These are phyloP conservation scores for Aschersonia sp. DNA, from an alignment of 2,329 filamentous ascomycete genomes.

Conservation along the genomic window DNA sequence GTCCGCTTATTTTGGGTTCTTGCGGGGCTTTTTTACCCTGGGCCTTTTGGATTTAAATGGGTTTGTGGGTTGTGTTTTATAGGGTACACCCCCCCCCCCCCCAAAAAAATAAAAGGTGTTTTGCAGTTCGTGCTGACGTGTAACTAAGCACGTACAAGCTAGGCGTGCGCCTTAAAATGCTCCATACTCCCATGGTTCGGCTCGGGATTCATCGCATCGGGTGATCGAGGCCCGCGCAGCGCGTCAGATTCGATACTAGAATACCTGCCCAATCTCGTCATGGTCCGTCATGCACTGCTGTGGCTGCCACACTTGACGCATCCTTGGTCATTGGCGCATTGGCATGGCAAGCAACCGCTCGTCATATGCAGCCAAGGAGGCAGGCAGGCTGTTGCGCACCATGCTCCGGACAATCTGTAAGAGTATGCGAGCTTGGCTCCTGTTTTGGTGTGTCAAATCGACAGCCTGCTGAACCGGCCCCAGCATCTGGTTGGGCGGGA, in stretches of 20 bases:
- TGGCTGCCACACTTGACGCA: neutral
- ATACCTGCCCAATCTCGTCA: neutral
- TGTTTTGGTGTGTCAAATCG: neutral
- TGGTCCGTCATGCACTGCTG: neutral
- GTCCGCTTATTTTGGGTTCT: too few species aligned
- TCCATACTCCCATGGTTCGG: neutral
- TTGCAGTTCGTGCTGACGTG: too few species aligned
- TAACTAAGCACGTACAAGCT: neutral
- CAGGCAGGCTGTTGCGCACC: neutral
- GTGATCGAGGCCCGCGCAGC: slow-evolving; percentile 1
- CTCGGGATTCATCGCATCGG: neutral
- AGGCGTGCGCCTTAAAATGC: neutral
- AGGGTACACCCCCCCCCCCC: too few species aligned
- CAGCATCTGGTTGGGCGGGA: neutral
- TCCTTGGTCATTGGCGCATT: neutral
- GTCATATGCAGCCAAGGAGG: neutral
- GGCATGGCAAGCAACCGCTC: neutral
- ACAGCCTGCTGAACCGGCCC: neutral
- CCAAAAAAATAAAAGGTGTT: too few species aligned
- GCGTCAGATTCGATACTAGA: neutral
- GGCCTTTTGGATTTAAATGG: too few species aligned
- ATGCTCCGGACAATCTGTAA: neutral
- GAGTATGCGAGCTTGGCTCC: neutral
- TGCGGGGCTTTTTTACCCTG: too few species aligned
- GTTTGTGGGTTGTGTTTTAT: too few species aligned